phyloP scores from a whole-genome alignment of 345 rosid genomes.

The rapeseed (Brassica napus) region DNA sequence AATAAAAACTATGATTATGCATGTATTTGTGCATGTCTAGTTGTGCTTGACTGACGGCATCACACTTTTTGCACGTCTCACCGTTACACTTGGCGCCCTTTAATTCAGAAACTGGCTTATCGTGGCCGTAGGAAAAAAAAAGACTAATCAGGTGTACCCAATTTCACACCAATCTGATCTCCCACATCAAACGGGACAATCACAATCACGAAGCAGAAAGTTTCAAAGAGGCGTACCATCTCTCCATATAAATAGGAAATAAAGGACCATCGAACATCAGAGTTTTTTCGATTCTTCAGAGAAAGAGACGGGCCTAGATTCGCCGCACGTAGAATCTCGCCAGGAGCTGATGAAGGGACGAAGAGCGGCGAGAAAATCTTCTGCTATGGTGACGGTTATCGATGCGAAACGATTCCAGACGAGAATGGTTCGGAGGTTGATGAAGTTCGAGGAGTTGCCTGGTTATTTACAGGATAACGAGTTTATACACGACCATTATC shows the following conservation, averaged over 20 bases:
- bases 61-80: slow-evolving; percentile 16
- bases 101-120: not conserved
- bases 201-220: not conserved
- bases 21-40: not conserved
- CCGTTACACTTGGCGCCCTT: slow-evolving; percentile 8
- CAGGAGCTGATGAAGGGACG: slow-evolving; percentile 29
- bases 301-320: slow-evolving; percentile 15
- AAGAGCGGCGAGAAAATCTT: slow-evolving; percentile 13
- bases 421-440: slow-evolving; percentile 45
- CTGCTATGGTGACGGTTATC: slow-evolving; percentile 4
- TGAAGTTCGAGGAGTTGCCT: slow-evolving; percentile 75
- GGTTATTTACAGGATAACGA: slow-evolving; percentile 81
- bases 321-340: not conserved
- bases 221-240: slow-evolving; percentile 11
- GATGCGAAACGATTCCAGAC: slow-evolving; percentile 7
- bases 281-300: not conserved
- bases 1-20: not conserved
- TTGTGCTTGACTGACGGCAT: not conserved
- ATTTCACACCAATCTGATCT: not conserved
- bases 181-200: not conserved
- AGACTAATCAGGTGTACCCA: slow-evolving; percentile 8
- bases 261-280: not conserved
- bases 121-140: not conserved
- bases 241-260: slow-evolving; percentile 12
- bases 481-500: slow-evolving; percentile 75